Evolutionary conservation across 2,329 filamentous ascomycete genomes (phyloP), one percentile per base, ranked within the genome.

Genomic region (Phialophora tarda): DNA sequence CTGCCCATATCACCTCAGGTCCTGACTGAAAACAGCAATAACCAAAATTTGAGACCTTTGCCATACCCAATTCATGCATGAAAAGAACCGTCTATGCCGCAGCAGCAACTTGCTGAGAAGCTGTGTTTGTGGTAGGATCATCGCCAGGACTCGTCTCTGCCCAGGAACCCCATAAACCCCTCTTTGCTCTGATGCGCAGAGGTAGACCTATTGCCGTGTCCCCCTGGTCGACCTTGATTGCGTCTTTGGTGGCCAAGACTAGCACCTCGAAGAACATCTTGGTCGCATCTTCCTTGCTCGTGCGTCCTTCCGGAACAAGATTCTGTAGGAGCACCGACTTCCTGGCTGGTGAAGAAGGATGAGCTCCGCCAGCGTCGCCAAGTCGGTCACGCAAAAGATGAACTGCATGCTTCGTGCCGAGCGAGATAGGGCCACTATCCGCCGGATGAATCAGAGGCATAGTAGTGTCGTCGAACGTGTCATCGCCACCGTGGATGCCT

Each of bases 221-320:
- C 57, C 86, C 86, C 79, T 99, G 95, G 77, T 98, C 94, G 28
- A 98, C 92, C 80, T 97, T 97, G 80, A 99, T 91, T 30, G 95
- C 95, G 77, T 99, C 95, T 81, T 99, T 99, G 50, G 95, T 99
- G 4, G 94, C 95, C 55, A 99, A 85, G 2, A 99, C 95, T 26
- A 99, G 84, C 62, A 95, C 90, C 80, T 99, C 95, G 74, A 99
- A 99, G 82, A 99, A 99, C 93, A 99, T 97, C 84, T 97, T 97
- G 51, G 95, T 99, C 0, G 95, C 95, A 74, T 98, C 95, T 8
- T 91, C 90, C 78, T 92, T 91, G 71, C 86, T 92, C 0, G 94
- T 94, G 67, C 86, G 86, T 70, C 84, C 81, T 79, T 96, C 92
- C 0, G 95, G 95, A 38, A 97, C 85, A 56, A 99, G 85, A 65